Evolutionary conservation across 352 stramenopile genomes (phyloP), one percentile per base, ranked within the genome.

Genomic region (Thraustochytrium striatum): DNA sequence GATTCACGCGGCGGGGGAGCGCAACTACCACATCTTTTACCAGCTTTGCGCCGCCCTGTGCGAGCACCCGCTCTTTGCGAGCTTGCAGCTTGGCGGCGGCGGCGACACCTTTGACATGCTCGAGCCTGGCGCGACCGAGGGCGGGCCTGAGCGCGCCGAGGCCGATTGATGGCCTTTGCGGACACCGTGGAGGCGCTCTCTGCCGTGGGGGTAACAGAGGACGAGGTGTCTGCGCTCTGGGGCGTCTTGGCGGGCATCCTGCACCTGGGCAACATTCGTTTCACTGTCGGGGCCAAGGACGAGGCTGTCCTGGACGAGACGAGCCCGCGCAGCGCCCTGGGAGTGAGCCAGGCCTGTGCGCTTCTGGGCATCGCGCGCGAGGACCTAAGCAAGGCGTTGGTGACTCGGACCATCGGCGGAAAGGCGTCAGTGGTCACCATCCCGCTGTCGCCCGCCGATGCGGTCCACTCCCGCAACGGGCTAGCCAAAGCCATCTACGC

Each of bases 201-300:
- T 8, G 88, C 89, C 69, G 92, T 97, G 84, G 91, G 91, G 5
- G 95, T 97, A 57, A 62, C 84, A 1, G 85, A 90, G 8, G 87
- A 92, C 2, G 91, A 98, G 72, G 90, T 95, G 80, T 86, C 91
- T 59, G 89, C 86, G 59, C 91, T 99, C 61, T 97, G 99, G 55
- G 82, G 86, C 16, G 91, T 96, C 19, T 85, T 95, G 3, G 89
- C 90, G n/a, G 90, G 89, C 35, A 82, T 98, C 53, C 81, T 98
- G 72, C 94, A 98, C 80, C 83, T 97, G 35, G 96, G 94, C 19
- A 98, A 98, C 85, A 81, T 98, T 35, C 87, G 89, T 39, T 97
- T 97, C 32, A 5, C 21, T 13, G 16, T 19, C 75, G 85, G 92
- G 32, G 85, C 89, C 28, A n/a, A 72, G 38, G 69, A 69, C 50